Conservation (phyloP, 2,329 filamentous ascomycete genomes). For the Pseudodiploospora longispora region DNA sequence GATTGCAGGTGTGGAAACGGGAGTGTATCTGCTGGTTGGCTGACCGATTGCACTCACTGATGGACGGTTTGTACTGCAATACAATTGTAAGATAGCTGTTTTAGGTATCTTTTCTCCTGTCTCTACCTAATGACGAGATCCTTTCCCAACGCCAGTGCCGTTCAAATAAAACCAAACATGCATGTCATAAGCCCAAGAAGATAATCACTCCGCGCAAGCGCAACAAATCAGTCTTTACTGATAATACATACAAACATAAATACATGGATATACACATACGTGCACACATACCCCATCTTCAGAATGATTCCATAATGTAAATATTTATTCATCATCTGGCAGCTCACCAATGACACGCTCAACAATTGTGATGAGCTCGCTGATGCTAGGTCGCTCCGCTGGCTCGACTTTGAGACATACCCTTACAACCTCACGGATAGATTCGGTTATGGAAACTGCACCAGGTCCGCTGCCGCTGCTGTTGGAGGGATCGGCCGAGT, state of each 20-base stretch:
- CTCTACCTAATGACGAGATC: too few species aligned
- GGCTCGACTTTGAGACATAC: constrained; percentile 83
- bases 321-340: constrained; percentile 35
- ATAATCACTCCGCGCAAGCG: too few species aligned
- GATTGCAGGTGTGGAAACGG: too few species aligned
- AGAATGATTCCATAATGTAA: constrained; percentile 22
- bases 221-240: too few species aligned
- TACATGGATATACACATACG: constrained; percentile 1
- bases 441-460: constrained; percentile 60
- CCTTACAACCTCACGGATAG: constrained; percentile 79
- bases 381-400: constrained; percentile 76
- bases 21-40: too few species aligned
- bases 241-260: background rate
- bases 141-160: too few species aligned
- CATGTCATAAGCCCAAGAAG: too few species aligned
- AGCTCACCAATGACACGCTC: constrained; percentile 60
- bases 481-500: constrained; percentile 14
- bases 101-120: too few species aligned
- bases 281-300: background rate
- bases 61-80: too few species aligned
- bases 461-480: constrained; percentile 16
- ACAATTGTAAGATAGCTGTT: too few species aligned
- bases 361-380: constrained; percentile 74
- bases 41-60: too few species aligned
- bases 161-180: too few species aligned